Evolutionary conservation across 129 eudicot species (phyloP).

Genomic region (Logfia minima): DNA sequence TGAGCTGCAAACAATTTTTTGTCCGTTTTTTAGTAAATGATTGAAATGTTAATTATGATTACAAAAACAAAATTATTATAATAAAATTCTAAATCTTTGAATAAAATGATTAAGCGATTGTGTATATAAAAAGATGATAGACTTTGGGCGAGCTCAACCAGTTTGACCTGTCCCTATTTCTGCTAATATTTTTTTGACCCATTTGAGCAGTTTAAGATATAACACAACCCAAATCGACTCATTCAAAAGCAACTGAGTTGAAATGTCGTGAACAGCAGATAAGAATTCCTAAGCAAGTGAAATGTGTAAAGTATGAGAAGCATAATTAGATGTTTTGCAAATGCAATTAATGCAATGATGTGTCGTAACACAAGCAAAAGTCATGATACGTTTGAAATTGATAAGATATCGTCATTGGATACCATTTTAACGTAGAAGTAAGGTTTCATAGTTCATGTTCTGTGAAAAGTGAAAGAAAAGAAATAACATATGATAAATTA

Average conservation of each 20-base stretch:
- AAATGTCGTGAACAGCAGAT: background rate
- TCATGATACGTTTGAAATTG: background rate
- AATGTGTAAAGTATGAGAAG: conserved; percentile 10
- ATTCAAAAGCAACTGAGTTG: background rate
- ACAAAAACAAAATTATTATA: background rate
- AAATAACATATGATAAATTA: conserved; percentile 21
- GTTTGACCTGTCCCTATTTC: background rate
- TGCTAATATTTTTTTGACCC: background rate
- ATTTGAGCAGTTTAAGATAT: background rate
- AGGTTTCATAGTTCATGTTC: conserved; percentile 17
- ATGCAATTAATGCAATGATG: conserved; percentile 24
- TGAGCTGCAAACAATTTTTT: background rate
- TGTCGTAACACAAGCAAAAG: conserved; percentile 15
- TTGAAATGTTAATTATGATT: background rate
- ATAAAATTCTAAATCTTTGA: background rate
- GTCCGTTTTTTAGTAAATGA: background rate
- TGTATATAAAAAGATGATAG: background rate
- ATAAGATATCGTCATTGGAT: conserved; percentile 28
- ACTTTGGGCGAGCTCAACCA: background rate
- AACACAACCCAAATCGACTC: background rate
- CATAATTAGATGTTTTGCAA: conserved; percentile 10
- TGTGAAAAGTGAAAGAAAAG: conserved; percentile 31
- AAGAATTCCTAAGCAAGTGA: background rate
- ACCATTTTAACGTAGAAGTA: conserved; percentile 21
- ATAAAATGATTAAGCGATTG: background rate